phyloP scores from a whole-genome alignment of 2,329 filamentous ascomycete species.

The Neofusicoccum ribis region DNA sequence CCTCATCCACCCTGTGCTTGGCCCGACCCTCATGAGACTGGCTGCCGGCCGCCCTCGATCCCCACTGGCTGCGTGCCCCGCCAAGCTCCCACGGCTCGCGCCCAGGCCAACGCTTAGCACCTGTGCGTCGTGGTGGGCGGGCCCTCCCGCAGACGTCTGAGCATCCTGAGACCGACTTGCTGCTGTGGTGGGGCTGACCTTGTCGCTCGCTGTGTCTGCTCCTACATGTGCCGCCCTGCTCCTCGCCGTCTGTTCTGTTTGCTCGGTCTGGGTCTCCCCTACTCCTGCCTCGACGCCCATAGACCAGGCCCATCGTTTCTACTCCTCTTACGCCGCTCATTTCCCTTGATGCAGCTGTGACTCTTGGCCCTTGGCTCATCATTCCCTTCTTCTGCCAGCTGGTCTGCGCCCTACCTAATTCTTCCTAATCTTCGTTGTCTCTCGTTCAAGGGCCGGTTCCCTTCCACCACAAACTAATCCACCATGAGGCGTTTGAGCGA shows the following conservation, averaged over 20 bases:
- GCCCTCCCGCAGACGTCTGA: neutral
- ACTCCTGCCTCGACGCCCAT: no score
- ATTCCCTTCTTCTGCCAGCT: conserved; percentile 9
- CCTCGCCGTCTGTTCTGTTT: conserved; percentile 1
- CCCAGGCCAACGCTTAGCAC: neutral
- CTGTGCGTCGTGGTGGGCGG: conserved; percentile 25
- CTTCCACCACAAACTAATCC: neutral
- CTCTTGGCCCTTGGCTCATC: neutral
- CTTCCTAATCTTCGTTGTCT: neutral
- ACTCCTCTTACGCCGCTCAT: neutral
- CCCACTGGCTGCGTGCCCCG: conserved; percentile 22
- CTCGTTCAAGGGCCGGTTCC: conserved; percentile 20
- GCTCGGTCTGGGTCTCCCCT: neutral
- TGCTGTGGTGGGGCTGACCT: neutral
- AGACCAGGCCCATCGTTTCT: neutral
- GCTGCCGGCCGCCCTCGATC: conserved; percentile 21
- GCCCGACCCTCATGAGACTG: conserved; percentile 40
- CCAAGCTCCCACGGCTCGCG: neutral
- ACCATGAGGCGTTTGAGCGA: conserved; percentile 5
- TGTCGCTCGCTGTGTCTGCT: neutral
- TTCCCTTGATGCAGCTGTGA: conserved; percentile 6
- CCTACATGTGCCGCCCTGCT: conserved; percentile 3
- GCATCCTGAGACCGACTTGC: conserved; percentile 1
- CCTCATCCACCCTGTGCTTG: conserved; percentile 30
- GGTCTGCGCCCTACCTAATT: neutral